Conservation (phyloP, 805 yeast species). For the Spathaspora hagerdaliae region DNA sequence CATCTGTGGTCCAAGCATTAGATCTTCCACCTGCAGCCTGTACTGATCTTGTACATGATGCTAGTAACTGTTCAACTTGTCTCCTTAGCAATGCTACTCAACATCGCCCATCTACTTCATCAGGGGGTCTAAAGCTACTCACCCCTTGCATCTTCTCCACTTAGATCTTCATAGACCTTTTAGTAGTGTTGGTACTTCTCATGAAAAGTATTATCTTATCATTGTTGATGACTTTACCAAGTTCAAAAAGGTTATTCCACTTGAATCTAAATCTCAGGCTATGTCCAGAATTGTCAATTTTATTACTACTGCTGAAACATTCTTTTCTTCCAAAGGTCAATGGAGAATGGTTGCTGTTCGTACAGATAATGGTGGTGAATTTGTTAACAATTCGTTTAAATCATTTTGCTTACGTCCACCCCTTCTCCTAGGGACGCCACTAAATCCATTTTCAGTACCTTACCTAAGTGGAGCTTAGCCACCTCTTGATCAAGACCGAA, state of each 20-base stretch:
- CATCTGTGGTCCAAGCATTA: too few species aligned
- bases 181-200: not conserved
- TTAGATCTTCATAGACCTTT: not conserved
- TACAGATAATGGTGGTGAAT: conserved; percentile 4
- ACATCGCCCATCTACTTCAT: not conserved
- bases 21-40: too few species aligned
- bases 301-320: not conserved
- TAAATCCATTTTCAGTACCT: too few species aligned
- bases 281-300: not conserved
- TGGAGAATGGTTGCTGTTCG: conserved; percentile 6
- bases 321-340: not conserved
- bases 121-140: not conserved
- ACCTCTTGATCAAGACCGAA: too few species aligned
- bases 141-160: not conserved
- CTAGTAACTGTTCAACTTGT: not conserved
- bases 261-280: not conserved
- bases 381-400: not conserved
- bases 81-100: not conserved
- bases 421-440: too few species aligned
- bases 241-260: not conserved
- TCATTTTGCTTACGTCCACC: not conserved
- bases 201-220: not conserved
- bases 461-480: too few species aligned
- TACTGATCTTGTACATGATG: not conserved
- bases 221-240: conserved; percentile 1